Percentiles rank a stretch among this genome's conserved stretches.
These are phyloP conservation scores for Ceratobasidium sp. DNA, from an alignment of 1,284 basidiomycete genomes.

Conservation along the genomic window DNA sequence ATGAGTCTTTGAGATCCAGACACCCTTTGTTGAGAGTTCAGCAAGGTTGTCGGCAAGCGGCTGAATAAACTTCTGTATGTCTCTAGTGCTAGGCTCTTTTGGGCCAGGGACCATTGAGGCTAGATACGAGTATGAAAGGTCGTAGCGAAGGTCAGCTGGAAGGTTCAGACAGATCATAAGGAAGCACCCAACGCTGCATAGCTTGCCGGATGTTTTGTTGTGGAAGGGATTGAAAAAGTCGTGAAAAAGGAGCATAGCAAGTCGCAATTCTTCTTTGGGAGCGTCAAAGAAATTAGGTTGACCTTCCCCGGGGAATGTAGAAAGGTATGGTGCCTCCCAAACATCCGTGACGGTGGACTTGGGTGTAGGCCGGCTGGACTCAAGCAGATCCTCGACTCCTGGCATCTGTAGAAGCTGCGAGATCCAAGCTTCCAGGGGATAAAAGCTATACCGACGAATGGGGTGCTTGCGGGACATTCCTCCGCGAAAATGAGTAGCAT, in stretches of 20 bases:
- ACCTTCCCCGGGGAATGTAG: no score
- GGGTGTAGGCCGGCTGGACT: no score
- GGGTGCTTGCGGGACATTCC: no score
- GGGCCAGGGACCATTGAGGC: conserved; percentile 56
- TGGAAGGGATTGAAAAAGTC: conserved; percentile 40
- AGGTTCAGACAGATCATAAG: conserved; percentile 43
- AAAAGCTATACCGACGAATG: no score
- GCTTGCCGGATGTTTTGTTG: conserved; percentile 13
- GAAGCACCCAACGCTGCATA: conserved; percentile 26
- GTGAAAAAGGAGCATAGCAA: background rate
- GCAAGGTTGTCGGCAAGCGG: conserved; percentile 55
- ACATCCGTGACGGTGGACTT: no score
- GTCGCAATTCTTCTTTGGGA: background rate
- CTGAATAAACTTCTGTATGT: conserved; percentile 54
- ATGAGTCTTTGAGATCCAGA: conserved; percentile 50
- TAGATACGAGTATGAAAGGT: conserved; percentile 45
- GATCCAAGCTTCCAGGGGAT: no score
- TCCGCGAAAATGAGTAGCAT: no score
- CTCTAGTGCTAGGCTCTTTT: conserved; percentile 52
- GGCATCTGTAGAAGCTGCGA: no score
- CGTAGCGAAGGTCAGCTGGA: conserved; percentile 44
- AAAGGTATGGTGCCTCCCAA: no score
- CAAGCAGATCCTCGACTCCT: no score
- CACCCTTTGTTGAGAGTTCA: conserved; percentile 51
- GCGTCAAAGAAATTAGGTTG: no score